Evolutionary conservation across 306 rosid species (phyloP), one percentile per base, ranked within the genome.

Genomic region (Amphicarpaea edgeworthii): DNA sequence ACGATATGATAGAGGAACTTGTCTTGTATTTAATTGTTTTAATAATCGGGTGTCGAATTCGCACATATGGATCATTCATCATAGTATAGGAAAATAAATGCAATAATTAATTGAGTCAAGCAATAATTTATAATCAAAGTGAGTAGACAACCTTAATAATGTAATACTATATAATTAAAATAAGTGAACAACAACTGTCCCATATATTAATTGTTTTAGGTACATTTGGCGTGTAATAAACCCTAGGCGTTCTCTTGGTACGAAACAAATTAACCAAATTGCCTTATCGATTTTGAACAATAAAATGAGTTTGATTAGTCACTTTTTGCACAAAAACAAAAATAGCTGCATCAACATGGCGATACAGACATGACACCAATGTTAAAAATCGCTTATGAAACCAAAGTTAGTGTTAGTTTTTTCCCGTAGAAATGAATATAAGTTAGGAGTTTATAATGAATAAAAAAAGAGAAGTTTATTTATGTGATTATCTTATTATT

Each of bases 321-420:
- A 59, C 46, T 43, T 8, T 8, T 41, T 26, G 46, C 58, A 43
- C 8, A 7, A 53, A 17, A 71, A 34, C 51, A 12, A 49, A 70
- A 50, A 30, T 10, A 0, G 8, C 38, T 34, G 40, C 40, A 7
- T 34, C n/a, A 11, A 1, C 4, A 21, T 54, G 32, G 15, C 15
- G 40, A 66, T 20, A 53, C 7, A n/a, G 47, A 54, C 68, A 41
- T 53, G 21, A 5, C 50, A 62, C 79, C 71, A 61, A 75, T n/a
- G n/a, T n/a, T n/a, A n/a, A n/a, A n/a, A n/a, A n/a, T n/a, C n/a
- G n/a, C n/a, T n/a, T 17, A 5, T 70, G 49, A 37, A 32, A 34
- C 30, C 19, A 30, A 30, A 30, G 34, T 30, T 30, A 30, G 34
- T 30, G 34, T 30, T 30, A 4, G 3, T 30, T 30, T 1, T 30